Conservation (phyloP, 805 yeast species). For the Wickerhamiella alocasiicola region DNA sequence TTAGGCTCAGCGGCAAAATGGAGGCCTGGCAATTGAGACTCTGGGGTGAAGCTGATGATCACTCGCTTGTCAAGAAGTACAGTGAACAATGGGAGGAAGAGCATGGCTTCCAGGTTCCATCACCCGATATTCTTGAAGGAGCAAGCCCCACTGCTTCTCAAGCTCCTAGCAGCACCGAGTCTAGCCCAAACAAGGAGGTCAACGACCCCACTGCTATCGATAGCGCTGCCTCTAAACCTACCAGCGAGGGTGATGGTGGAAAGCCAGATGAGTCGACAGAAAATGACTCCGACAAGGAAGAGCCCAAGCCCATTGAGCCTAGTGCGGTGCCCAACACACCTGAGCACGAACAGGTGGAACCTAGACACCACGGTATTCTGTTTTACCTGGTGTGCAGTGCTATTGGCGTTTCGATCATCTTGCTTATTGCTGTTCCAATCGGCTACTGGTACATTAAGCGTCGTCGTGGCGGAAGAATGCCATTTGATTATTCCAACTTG, state of each 20-base stretch:
- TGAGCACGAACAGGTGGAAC: background rate
- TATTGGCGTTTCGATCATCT: slow-evolving; percentile 1
- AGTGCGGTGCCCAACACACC: background rate
- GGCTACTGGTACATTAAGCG: background rate
- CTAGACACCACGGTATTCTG: slow-evolving; percentile 2
- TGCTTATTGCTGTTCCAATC: background rate
- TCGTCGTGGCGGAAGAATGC: background rate
- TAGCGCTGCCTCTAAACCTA: background rate
- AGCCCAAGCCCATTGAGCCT: background rate
- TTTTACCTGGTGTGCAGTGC: slow-evolving; percentile 6
- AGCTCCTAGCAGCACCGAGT: background rate
- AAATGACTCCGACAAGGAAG: background rate
- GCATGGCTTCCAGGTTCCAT: too few relatives aligned
- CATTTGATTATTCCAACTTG: slow-evolving; percentile 1
- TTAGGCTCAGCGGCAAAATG: slow-evolving; percentile 27
- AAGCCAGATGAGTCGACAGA: background rate
- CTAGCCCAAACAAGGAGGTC: background rate
- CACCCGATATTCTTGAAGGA: background rate
- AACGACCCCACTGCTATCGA: background rate
- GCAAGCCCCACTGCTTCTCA: background rate
- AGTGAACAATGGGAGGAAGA: slow-evolving; percentile 20
- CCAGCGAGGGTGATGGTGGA: background rate
- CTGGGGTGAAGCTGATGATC: slow-evolving; percentile 68
- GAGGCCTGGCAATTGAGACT: slow-evolving; percentile 63
- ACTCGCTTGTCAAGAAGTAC: slow-evolving; percentile 42